Percentiles rank a stretch among this genome's conserved stretches.
Evolutionary conservation across 495 filamentous ascomycete genomes (phyloP).

Genomic region (Stereocaulon alpinum): DNA sequence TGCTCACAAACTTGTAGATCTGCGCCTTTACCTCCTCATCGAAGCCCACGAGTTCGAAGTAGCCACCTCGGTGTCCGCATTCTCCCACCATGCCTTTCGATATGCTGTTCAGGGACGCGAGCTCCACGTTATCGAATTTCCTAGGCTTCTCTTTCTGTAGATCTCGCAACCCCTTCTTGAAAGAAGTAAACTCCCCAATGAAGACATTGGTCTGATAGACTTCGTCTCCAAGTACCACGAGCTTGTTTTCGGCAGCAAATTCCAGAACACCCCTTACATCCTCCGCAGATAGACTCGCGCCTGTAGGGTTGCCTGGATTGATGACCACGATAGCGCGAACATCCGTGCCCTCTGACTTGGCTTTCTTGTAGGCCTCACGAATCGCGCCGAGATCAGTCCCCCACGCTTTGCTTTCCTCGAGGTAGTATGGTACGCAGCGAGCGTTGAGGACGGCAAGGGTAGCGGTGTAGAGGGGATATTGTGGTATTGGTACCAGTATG

Average conservation of each 20-base stretch:
- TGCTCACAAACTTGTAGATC: constrained; percentile 97
- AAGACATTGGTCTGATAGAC: constrained; percentile 99
- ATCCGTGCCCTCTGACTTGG: constrained; percentile 64
- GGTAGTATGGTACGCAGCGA: constrained; percentile 78
- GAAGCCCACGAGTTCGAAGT: constrained; percentile 90
- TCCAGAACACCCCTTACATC: constrained; percentile 76
- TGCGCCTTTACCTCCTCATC: constrained; percentile 75
- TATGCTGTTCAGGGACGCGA: constrained; percentile 74
- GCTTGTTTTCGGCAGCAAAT: constrained; percentile 72
- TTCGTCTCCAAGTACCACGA: constrained; percentile 90
- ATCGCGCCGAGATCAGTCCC: constrained; percentile 75
- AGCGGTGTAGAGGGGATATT: constrained; percentile 96
- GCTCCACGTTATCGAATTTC: constrained; percentile 76
- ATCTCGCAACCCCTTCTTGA: constrained; percentile 81
- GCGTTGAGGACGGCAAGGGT: constrained; percentile 81
- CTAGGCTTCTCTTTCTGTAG: constrained; percentile 62
- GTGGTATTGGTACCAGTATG: constrained; percentile 88
- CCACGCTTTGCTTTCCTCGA: constrained; percentile 80
- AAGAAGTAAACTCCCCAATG: constrained; percentile 80
- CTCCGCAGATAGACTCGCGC: constrained; percentile 64
- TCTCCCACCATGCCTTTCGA: constrained; percentile 98
- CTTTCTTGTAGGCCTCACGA: constrained; percentile 54
- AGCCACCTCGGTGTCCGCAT: constrained; percentile 93
- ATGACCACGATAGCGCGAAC: constrained; percentile 90
- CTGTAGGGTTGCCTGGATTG: constrained; percentile 97